phyloP scores from a whole-genome alignment of 352 stramenopile genomes.

The Phytophthora cajani region DNA sequence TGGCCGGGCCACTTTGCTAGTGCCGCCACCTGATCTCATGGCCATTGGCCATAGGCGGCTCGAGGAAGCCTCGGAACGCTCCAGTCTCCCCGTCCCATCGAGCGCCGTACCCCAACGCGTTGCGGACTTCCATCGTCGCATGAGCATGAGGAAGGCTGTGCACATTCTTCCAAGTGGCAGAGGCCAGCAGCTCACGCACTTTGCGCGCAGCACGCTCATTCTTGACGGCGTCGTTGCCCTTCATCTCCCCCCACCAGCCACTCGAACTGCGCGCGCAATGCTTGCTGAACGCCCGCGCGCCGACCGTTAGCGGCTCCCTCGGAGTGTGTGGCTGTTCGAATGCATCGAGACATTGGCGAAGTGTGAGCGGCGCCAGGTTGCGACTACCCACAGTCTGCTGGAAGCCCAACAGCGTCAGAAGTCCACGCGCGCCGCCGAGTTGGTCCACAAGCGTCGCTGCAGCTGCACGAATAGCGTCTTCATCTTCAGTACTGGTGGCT shows the following conservation, averaged over 20 bases:
- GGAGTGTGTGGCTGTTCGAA: conserved; percentile 56
- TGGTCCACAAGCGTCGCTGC: conserved; percentile 38
- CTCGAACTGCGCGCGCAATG: conserved; percentile 73
- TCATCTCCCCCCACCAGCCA: conserved; percentile 70
- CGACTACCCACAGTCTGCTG: conserved; percentile 67
- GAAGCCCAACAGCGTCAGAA: conserved; percentile 74
- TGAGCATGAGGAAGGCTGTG: conserved; percentile 76
- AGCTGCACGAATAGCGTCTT: conserved; percentile 2
- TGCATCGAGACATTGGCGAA: conserved; percentile 56
- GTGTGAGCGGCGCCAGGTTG: conserved; percentile 56
- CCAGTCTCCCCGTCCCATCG: conserved; percentile 67
- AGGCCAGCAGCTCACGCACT: conserved; percentile 59
- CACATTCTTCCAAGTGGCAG: conserved; percentile 80
- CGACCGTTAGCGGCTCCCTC: conserved; percentile 66
- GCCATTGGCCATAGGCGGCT: conserved; percentile 81
- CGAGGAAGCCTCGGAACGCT: conserved; percentile 82
- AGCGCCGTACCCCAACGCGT: conserved; percentile 71
- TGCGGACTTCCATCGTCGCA: conserved; percentile 77
- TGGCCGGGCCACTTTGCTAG: conserved; percentile 15
- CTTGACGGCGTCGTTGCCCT: conserved; percentile 72
- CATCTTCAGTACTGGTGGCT: neutral
- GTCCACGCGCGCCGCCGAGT: conserved; percentile 60
- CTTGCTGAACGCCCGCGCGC: conserved; percentile 80
- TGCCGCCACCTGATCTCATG: conserved; percentile 80
- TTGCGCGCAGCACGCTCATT: conserved; percentile 64